phyloP scores from a whole-genome alignment of 345 rosid genomes.

The Durio zibethinus region DNA sequence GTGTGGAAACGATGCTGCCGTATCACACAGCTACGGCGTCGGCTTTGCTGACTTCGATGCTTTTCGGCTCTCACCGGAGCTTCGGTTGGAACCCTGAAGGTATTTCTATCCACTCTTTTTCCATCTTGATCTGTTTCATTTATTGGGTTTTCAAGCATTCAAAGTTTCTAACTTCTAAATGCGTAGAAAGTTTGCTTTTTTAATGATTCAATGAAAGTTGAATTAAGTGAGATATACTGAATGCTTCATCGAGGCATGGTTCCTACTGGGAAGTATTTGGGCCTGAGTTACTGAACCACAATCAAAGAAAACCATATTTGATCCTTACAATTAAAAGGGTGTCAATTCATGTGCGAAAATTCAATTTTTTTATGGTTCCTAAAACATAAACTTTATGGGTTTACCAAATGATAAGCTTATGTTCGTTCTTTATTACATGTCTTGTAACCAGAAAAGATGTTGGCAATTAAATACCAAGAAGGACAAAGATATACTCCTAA shows the following conservation, averaged over 20 bases:
- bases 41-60: conserved; percentile 82
- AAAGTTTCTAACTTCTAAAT: not conserved
- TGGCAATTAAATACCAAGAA: not conserved
- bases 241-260: not conserved
- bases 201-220: not conserved
- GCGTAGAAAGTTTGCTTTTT: not conserved
- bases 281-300: not conserved
- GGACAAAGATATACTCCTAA: not conserved
- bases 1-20: conserved; percentile 76
- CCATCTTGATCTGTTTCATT: not conserved
- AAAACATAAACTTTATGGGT: not conserved
- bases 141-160: not conserved
- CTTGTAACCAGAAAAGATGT: too few relatives aligned
- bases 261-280: not conserved
- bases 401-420: not conserved
- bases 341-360: not conserved
- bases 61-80: conserved; percentile 56
- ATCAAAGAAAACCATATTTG: not conserved
- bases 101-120: conserved; percentile 15
- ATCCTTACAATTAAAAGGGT: not conserved
- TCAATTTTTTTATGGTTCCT: not conserved
- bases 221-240: not conserved
- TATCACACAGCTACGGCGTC: conserved; percentile 86
- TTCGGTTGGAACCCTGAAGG: conserved; percentile 65
- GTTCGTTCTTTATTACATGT: not conserved